Evolutionary conservation across 805 yeast genomes (phyloP).

Genomic region (Myxozyma monticola): DNA sequence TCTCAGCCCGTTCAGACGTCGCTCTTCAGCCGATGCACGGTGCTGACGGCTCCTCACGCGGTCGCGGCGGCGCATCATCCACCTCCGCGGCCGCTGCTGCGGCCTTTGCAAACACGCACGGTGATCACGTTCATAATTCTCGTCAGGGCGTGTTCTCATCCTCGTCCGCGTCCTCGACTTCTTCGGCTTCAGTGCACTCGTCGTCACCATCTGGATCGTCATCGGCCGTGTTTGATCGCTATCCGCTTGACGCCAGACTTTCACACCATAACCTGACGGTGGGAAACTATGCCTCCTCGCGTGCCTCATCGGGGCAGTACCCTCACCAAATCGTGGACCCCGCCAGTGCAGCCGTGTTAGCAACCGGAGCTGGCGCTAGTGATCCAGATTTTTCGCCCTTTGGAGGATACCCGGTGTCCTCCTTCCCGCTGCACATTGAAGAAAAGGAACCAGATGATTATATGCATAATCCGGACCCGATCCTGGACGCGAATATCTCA

Average conservation of each 20-base stretch:
- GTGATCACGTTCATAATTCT: conserved; percentile 26
- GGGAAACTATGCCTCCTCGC: conserved; percentile 10
- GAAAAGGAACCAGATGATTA: conserved; percentile 96
- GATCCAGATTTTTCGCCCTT: conserved; percentile 62
- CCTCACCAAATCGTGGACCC: conserved; percentile 28
- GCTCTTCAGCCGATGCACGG: conserved; percentile 8
- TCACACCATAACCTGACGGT: background rate
- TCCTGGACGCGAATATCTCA: conserved; percentile 83
- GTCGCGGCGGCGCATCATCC: background rate
- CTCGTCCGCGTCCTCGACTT: conserved; percentile 17
- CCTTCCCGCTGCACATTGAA: conserved; percentile 86
- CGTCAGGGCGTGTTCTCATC: conserved; percentile 27
- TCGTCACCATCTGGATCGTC: conserved; percentile 20
- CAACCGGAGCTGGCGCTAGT: conserved; percentile 25
- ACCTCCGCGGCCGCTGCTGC: conserved; percentile 11
- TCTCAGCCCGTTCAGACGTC: conserved; percentile 20
- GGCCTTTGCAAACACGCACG: conserved; percentile 18
- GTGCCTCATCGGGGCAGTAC: conserved; percentile 15
- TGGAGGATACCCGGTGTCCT: conserved; percentile 94
- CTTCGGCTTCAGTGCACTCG: conserved; percentile 1
- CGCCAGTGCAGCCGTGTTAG: conserved; percentile 14
- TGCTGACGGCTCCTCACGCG: background rate
- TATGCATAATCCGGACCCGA: conserved; percentile 93
- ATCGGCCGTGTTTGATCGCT: conserved; percentile 13
- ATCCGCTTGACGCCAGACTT: background rate